Evolutionary conservation across 2,329 filamentous ascomycete species (phyloP), one percentile per base, ranked within the genome.

Genomic region (Neurospora sp.): DNA sequence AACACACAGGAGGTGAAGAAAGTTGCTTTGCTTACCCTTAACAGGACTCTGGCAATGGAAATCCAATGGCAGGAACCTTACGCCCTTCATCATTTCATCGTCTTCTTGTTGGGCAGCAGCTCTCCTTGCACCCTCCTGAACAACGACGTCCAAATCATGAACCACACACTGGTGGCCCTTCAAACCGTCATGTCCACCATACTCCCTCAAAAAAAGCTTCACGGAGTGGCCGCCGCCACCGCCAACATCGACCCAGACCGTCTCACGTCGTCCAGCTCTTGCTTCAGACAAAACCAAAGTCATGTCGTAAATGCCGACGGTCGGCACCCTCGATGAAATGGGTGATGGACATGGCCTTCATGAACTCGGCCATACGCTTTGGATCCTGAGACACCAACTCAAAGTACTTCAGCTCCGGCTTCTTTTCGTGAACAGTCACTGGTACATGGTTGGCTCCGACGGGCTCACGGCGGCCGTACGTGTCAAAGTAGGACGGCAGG

Each of bases 231-330:
- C 78, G 17, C 73, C 74, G 3, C 77, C 76, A 3, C 76, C 78
- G 12, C 78, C 78, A 8, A 79, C 71, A 68, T 80, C 78, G 12
- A 79, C 75, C 69, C 79, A 77, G 12, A 77, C 69, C n/a, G 68
- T 46, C 11, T 68, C 71, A 36, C 69, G 70, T 12, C 69, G 70
- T 10, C 69, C 73, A 33, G 67, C 36, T 12, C 37, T 39, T 17
- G 66, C 71, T 5, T 72, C 71, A n/a, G 72, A 70, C 66, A 75
- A 67, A 8, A 78, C 73, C 71, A 71, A 72, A 6, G 43, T 33
- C 68, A 77, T 75, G 66, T 76, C 74, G 69, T 77, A 78, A 17
- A 76, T 73, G 2, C 77, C 77, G 0, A 74, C 74, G 6, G 76
- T 73, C 2, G 76, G 77, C 70, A 77, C 71, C 40, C 74, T 43